Base-by-base conservation (phyloP, 257 asterid species). In the Solanum appendiculatum region DNA sequence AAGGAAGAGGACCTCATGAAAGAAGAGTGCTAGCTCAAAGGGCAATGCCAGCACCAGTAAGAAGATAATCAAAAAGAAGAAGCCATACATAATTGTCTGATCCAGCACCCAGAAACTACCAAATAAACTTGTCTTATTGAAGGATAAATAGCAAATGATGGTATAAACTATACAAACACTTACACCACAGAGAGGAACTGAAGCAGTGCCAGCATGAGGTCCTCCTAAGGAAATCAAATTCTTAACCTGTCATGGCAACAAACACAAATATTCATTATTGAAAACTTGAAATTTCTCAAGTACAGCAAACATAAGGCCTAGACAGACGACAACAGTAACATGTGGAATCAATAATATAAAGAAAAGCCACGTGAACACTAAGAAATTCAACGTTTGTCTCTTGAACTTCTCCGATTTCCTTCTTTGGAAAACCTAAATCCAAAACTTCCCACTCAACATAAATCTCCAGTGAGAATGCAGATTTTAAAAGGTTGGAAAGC, bases 161-260 rank as follows among this genome's bases (percentile, higher is more conserved):
- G 44, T 16, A 81, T 12, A 81, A 81, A 48, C 15, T 44, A 27
- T 27, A 83, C 75, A 85, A 69, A 63, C 88, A 93, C 98, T 91
- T 93, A 95, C 99, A 56, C 99, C 99, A 89, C 99, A 97, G 46
- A 97, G 93, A 86, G 99, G 99, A 91, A 95, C 98, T 42, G 99
- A 97, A 89, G 99, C 99, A 86, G 98, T 97, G 82, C 99, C 99
- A 33, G 98, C 98, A 91, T 97, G 99, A 84, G 99, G 99, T 82
- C 99, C 98, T 86, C 98, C 99, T 15, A 96, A 89, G 87, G 98
- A 94, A 68, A 95, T 88, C 34, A 94, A 94, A 86, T 97, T 97
- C 91, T 93, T 94, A 29, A 97, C 98, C 99, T 95, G 92, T 86
- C 81, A 85, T 13, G 58, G 34, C 63, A 70, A 84, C 6, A 56